Conservation (phyloP, 1,139 yeast species). For the Pichia cactophila region DNA sequence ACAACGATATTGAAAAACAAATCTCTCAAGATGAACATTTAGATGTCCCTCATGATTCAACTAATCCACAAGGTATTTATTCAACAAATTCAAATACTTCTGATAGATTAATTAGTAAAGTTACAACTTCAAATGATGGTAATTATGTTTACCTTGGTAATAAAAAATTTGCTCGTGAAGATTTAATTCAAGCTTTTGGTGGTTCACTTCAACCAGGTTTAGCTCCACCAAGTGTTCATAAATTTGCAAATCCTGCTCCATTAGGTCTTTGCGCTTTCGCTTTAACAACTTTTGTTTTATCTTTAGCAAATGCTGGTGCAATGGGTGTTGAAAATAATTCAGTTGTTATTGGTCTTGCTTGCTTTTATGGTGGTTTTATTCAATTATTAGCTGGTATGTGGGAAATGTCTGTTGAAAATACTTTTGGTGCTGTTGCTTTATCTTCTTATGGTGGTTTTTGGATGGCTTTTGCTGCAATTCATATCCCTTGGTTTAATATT, state of each 20-base stretch:
- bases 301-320: conserved; percentile 58
- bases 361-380: conserved; percentile 80
- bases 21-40: conserved; percentile 20
- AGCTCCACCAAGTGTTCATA: conserved; percentile 55
- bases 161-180: conserved; percentile 56
- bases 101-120: conserved; percentile 14
- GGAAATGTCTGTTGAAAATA: conserved; percentile 69
- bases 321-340: conserved; percentile 46
- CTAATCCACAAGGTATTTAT: conserved; percentile 14
- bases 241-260: conserved; percentile 86
- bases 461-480: conserved; percentile 68
- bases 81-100: conserved; percentile 9
- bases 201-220: conserved; percentile 64
- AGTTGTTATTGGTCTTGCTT: conserved; percentile 65
- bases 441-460: conserved; percentile 85
- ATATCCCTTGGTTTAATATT: conserved; percentile 69
- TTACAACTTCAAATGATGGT: conserved; percentile 28
- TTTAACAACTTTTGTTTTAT: conserved; percentile 72
- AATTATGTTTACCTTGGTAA: conserved; percentile 68
- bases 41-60: conserved; percentile 14
- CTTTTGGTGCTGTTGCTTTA: conserved; percentile 86
- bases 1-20: conserved; percentile 25
- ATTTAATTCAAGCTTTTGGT: conserved; percentile 63
- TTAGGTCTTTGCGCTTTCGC: conserved; percentile 81
- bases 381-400: conserved; percentile 72